phyloP scores from a whole-genome alignment of 1,139 yeast species.

The Suhomyces wounanorum region DNA sequence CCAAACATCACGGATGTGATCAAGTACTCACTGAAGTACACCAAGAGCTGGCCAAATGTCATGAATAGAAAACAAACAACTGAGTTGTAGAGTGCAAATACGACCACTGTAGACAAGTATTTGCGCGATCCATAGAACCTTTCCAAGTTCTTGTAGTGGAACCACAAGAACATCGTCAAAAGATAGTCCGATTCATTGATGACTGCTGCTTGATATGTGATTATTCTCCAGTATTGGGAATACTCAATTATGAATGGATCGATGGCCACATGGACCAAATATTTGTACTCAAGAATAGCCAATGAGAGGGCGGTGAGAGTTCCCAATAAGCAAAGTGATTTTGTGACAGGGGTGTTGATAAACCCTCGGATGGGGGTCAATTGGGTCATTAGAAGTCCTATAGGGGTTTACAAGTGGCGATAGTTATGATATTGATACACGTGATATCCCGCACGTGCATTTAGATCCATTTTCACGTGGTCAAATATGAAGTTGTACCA shows the following conservation, averaged over 20 bases:
- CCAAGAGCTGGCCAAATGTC: constrained; percentile 39
- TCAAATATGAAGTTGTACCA: neutral
- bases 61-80: constrained; percentile 36
- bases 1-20: constrained; percentile 15
- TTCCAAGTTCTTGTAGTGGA: constrained; percentile 64
- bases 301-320: constrained; percentile 52
- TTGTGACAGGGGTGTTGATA: constrained; percentile 59
- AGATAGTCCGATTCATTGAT: constrained; percentile 69
- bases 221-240: constrained; percentile 68
- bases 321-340: constrained; percentile 40
- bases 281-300: constrained; percentile 59
- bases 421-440: neutral
- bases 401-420: neutral
- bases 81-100: constrained; percentile 40
- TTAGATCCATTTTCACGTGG: neutral
- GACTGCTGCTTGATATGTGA: constrained; percentile 56
- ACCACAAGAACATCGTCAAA: constrained; percentile 51
- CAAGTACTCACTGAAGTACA: constrained; percentile 33
- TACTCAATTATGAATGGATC: constrained; percentile 63
- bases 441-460: neutral
- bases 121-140: constrained; percentile 64
- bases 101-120: constrained; percentile 43
- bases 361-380: constrained; percentile 54
- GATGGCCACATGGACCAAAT: constrained; percentile 52
- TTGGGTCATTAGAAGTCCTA: constrained; percentile 14